Evolutionary conservation across 2,329 filamentous ascomycete genomes (phyloP).

Genomic region (Whalleya microplaca): DNA sequence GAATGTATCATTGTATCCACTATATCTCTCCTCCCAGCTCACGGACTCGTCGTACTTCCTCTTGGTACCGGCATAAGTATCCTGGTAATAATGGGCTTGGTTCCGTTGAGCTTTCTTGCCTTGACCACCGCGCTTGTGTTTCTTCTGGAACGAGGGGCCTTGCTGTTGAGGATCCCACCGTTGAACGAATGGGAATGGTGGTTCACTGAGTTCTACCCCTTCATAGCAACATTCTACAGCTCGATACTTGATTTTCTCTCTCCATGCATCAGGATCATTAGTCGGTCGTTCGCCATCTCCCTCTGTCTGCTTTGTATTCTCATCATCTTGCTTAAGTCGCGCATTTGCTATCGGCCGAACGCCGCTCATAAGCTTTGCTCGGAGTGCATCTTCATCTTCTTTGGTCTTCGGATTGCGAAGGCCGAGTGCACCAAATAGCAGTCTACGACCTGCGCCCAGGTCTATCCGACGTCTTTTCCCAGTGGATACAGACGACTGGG

Average conservation of each 20-base stretch:
- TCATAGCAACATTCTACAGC: constrained; percentile 86
- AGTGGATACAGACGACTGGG: constrained; percentile 21
- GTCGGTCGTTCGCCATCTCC: constrained; percentile 23
- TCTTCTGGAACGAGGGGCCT: constrained; percentile 43
- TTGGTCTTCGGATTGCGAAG: constrained; percentile 70
- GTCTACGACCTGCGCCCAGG: constrained; percentile 65
- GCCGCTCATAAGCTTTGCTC: constrained; percentile 61
- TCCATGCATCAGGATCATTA: constrained; percentile 69
- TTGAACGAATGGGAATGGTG: constrained; percentile 88
- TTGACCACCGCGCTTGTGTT: constrained; percentile 47
- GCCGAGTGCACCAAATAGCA: constrained; percentile 75
- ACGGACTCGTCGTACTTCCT: constrained; percentile 50
- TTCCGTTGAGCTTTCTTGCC: constrained; percentile 53
- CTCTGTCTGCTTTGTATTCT: constrained; percentile 26
- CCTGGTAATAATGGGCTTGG: constrained; percentile 46
- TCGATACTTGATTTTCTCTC: constrained; percentile 70
- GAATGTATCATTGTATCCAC: constrained; percentile 41
- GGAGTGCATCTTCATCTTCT: constrained; percentile 67
- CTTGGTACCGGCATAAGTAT: constrained; percentile 47
- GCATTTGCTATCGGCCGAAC: constrained; percentile 46
- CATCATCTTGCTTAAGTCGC: constrained; percentile 34
- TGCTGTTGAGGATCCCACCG: constrained; percentile 83
- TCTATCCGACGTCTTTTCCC: constrained; percentile 43
- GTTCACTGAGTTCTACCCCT: constrained; percentile 68
- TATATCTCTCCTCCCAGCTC: constrained; percentile 26